phyloP scores from a whole-genome alignment of 129 eudicot genomes.

The Saussurea involucrata region DNA sequence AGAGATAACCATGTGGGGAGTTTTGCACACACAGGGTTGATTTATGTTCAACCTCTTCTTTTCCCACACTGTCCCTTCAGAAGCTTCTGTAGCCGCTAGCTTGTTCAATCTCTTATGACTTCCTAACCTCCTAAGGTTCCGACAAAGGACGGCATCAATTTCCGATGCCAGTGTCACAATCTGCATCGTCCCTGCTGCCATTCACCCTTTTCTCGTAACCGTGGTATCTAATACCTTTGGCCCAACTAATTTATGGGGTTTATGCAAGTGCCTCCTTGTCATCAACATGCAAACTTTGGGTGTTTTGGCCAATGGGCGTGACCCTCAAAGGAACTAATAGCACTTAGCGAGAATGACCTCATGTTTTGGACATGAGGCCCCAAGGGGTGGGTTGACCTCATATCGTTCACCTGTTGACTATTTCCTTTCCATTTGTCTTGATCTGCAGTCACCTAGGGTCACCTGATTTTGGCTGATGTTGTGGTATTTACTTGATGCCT shows the following conservation, averaged over 20 bases:
- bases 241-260: neutral
- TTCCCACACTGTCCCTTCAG: neutral
- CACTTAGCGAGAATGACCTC: too few relatives aligned
- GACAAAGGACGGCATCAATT: neutral
- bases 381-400: too few relatives aligned
- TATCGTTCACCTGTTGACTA: too few relatives aligned
- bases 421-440: too few relatives aligned
- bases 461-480: too few relatives aligned
- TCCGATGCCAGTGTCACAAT: neutral
- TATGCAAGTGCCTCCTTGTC: neutral
- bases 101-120: neutral
- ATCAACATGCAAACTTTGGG: neutral
- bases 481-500: too few relatives aligned
- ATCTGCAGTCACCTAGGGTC: too few relatives aligned
- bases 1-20: neutral
- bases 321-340: neutral
- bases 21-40: neutral
- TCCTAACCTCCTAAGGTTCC: neutral
- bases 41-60: neutral
- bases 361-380: too few relatives aligned
- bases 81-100: neutral
- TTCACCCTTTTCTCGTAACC: neutral
- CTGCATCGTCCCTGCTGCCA: neutral
- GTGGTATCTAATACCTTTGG: neutral
- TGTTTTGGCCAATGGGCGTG: neutral